A percentile compares a stretch with the other conserved stretches of the same genome.
phyloP scores from a whole-genome alignment of 1,284 basidiomycete species.

The Rugiboletus extremiorientalis region DNA sequence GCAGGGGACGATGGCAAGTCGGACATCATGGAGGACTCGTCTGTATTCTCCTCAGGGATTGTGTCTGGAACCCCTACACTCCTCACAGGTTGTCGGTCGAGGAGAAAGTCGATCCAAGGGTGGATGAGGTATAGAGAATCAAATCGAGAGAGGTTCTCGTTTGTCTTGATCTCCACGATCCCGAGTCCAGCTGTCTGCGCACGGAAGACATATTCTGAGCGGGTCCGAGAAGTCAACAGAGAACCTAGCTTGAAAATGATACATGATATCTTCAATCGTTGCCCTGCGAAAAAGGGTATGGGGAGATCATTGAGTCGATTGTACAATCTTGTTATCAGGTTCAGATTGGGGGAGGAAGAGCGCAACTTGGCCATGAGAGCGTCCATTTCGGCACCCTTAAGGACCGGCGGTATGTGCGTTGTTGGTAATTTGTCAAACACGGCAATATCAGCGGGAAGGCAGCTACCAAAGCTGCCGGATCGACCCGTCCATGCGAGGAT shows the following conservation, averaged over 20 bases:
- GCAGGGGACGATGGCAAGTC: background rate
- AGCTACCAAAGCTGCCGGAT: background rate
- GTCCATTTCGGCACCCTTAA: background rate
- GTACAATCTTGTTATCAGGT: background rate
- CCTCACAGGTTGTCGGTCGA: background rate
- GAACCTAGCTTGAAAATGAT: constrained; percentile 4
- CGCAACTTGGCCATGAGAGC: background rate
- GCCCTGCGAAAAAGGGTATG: background rate
- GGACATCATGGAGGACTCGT: background rate
- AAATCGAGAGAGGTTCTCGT: background rate
- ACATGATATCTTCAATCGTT: constrained; percentile 7
- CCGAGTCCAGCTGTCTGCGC: background rate
- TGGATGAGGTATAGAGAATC: background rate
- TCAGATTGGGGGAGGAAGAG: background rate
- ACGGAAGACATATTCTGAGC: background rate
- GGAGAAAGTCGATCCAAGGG: background rate
- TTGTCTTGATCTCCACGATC: background rate
- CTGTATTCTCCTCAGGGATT: background rate
- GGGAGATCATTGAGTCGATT: background rate
- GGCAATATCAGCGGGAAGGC: background rate
- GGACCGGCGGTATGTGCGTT: background rate
- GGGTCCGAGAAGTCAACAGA: background rate
- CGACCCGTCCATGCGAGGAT: background rate
- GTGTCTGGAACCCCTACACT: too few species aligned
- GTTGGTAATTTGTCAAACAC: background rate